A percentile compares a stretch with the other conserved stretches of the same genome.
Evolutionary conservation across 345 rosid species (phyloP).

Genomic region (Arabidopsis thaliana): TAIR10.1 NC_003075.7:14726001-14726500

Average conservation of each 20-base stretch:
- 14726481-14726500: not conserved
- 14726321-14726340: constrained; percentile 5
- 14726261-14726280: constrained; percentile 33
- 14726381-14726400: not conserved
- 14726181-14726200: not conserved
- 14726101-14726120: no score
- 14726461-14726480: not conserved
- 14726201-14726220: constrained; percentile 19
- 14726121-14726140: no score
- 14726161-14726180: not conserved
- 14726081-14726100: no score
- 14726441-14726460: not conserved
- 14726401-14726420: not conserved
- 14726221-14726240: not conserved
- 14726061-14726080: no score
- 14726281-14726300: constrained; percentile 37
- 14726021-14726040: no score
- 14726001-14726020: no score
- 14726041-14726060: no score
- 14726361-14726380: not conserved
- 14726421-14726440: not conserved
- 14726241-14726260: constrained; percentile 34
- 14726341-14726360: not conserved
- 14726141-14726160: not conserved
- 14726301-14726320: constrained; percentile 44